A percentile compares a stretch with the other conserved stretches of the same genome.
These are phyloP conservation scores for Gossypium stocksii DNA, from an alignment of 345 rosid genomes.

Conservation along the genomic window DNA sequence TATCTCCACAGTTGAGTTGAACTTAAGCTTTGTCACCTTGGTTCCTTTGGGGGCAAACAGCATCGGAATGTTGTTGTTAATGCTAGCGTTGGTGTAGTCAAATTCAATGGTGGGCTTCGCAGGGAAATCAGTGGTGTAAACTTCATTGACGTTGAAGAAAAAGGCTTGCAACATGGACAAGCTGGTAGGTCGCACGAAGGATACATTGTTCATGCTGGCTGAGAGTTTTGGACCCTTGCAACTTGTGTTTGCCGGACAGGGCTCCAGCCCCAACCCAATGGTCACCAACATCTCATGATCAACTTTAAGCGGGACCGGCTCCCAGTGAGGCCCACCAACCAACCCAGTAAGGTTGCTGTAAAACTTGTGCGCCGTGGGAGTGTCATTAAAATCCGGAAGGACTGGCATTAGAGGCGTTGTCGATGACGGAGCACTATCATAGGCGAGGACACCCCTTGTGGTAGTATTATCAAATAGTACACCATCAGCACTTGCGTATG, in stretches of 20 bases:
- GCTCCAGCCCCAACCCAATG: conserved; percentile 44
- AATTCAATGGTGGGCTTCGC: conserved; percentile 51
- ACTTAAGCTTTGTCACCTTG: conserved; percentile 58
- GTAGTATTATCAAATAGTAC: conserved; percentile 45
- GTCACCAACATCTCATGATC: conserved; percentile 77
- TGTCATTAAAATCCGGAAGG: conserved; percentile 58
- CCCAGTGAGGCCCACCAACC: conserved; percentile 44
- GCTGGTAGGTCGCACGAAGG: conserved; percentile 45
- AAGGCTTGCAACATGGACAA: conserved; percentile 62
- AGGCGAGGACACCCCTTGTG: conserved; percentile 58
- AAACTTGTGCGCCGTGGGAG: conserved; percentile 61
- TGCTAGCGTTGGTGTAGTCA: conserved; percentile 53
- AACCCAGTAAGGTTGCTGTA: conserved; percentile 40
- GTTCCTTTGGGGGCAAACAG: conserved; percentile 51
- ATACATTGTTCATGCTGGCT: conserved; percentile 76
- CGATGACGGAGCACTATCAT: conserved; percentile 23
- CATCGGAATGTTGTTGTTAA: conserved; percentile 26
- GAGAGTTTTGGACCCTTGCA: conserved; percentile 47
- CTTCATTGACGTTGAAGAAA: conserved; percentile 42
- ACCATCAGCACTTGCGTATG: conserved; percentile 43
- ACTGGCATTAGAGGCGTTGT: conserved; percentile 51
- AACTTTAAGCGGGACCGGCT: conserved; percentile 57
- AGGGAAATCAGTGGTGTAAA: conserved; percentile 72
- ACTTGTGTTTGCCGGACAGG: conserved; percentile 43
- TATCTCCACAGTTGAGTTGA: conserved; percentile 65